Conservation (phyloP, 768 basidiomycete species). For the Steccherinum ochraceum region DNA sequence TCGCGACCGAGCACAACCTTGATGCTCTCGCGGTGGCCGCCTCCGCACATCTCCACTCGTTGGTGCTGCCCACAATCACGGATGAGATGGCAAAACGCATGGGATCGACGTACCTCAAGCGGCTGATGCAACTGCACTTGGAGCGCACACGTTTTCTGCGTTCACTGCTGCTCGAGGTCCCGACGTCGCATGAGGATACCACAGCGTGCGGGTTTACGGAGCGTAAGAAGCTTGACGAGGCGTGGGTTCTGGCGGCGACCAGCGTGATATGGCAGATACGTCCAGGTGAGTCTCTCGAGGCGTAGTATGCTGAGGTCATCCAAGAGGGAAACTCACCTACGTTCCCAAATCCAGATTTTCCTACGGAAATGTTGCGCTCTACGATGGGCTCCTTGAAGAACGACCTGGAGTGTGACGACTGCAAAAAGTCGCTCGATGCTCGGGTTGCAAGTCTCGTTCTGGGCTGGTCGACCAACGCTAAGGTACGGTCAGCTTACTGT, state of each 20-base stretch:
- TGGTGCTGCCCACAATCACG: constrained; percentile 25
- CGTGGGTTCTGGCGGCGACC: constrained; percentile 23
- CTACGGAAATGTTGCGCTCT: too few species aligned
- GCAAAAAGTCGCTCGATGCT: too few species aligned
- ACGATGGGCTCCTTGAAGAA: too few species aligned
- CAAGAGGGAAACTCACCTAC: too few species aligned
- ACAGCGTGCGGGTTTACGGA: constrained; percentile 11
- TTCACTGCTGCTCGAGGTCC: constrained; percentile 18
- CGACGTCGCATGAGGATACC: constrained; percentile 17
- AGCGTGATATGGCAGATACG: constrained; percentile 21
- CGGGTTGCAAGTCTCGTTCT: too few species aligned
- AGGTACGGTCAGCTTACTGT: too few species aligned
- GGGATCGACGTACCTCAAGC: constrained; percentile 34
- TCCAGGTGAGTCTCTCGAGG: constrained; percentile 25
- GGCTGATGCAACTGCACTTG: constrained; percentile 31
- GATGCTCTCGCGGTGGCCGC: constrained; percentile 31
- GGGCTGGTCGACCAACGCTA: too few species aligned
- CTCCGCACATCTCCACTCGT: constrained; percentile 33
- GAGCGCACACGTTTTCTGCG: constrained; percentile 29
- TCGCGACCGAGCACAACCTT: constrained; percentile 31
- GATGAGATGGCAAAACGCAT: constrained; percentile 31
- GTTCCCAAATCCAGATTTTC: too few species aligned
- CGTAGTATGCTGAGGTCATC: too few species aligned
- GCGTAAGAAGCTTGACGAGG: constrained; percentile 17
- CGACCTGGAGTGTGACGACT: too few species aligned